Evolutionary conservation across 2,329 filamentous ascomycete species (phyloP).

Genomic region (Eurotiales sp.): DNA sequence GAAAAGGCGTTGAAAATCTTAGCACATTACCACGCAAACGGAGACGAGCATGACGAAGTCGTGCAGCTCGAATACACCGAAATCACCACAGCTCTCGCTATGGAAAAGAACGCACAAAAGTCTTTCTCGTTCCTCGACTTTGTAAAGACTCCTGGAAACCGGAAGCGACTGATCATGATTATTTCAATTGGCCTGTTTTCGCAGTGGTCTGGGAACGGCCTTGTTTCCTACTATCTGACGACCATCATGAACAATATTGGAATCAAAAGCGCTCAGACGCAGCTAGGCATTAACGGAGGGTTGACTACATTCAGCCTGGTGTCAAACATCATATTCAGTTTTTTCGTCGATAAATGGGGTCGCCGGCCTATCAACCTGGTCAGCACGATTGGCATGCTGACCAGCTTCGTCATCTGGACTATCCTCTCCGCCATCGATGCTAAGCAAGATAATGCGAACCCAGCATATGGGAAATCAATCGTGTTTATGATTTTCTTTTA

Average conservation of each 20-base stretch:
- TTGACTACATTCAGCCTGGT: conserved; percentile 54
- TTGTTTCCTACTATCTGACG: conserved; percentile 65
- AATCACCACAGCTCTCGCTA: conserved; percentile 40
- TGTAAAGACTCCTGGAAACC: conserved; percentile 44
- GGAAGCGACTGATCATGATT: conserved; percentile 37
- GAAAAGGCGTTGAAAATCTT: conserved; percentile 56
- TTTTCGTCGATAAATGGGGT: conserved; percentile 54
- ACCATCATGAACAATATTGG: conserved; percentile 60
- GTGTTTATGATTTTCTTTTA: conserved; percentile 45
- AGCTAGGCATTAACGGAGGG: conserved; percentile 41
- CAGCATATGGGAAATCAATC: conserved; percentile 28
- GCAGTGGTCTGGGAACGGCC: conserved; percentile 64
- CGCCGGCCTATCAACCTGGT: conserved; percentile 55
- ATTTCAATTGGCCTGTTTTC: conserved; percentile 34
- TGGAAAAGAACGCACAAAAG: conserved; percentile 49
- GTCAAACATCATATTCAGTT: conserved; percentile 54
- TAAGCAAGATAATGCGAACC: conserved; percentile 14
- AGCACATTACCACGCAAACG: conserved; percentile 57
- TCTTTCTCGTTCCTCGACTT: conserved; percentile 53
- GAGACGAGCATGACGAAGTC: conserved; percentile 32
- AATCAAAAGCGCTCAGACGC: conserved; percentile 46
- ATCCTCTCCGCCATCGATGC: conserved; percentile 44
- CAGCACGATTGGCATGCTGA: conserved; percentile 42
- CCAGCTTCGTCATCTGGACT: conserved; percentile 42
- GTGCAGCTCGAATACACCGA: conserved; percentile 35